Conservation (phyloP, 805 yeast genomes). For the Huiozyma naganishii region DNA sequence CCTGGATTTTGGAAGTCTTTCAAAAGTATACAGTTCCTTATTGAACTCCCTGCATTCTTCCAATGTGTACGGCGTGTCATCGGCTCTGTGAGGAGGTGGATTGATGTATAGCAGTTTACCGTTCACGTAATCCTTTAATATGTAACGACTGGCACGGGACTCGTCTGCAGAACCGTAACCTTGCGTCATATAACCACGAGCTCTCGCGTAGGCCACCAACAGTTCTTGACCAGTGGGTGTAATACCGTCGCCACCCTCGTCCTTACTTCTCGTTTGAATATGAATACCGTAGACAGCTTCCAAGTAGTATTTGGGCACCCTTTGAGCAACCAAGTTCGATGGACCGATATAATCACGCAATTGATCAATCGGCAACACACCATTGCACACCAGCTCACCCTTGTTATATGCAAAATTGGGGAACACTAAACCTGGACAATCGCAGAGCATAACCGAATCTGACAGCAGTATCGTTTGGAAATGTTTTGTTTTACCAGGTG, state of each 20-base stretch:
- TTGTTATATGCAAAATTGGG: conserved; percentile 95
- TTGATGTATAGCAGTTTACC: conserved; percentile 77
- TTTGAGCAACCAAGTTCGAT: conserved; percentile 66
- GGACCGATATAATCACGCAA: conserved; percentile 89
- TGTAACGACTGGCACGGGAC: conserved; percentile 84
- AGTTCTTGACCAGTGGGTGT: conserved; percentile 83
- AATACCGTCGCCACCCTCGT: conserved; percentile 79
- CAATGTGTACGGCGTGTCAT: conserved; percentile 39
- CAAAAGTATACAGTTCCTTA: conserved; percentile 56
- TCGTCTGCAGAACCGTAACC: conserved; percentile 96
- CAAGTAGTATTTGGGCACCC: conserved; percentile 78
- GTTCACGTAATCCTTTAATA: conserved; percentile 87
- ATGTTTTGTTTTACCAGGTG: conserved; percentile 98
- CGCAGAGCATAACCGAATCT: conserved; percentile 77
- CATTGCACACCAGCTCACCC: conserved; percentile 94
- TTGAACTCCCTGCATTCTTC: conserved; percentile 61
- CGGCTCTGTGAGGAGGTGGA: conserved; percentile 73
- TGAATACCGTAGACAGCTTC: conserved; percentile 93
- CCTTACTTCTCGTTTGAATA: conserved; percentile 59
- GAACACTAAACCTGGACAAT: conserved; percentile 98
- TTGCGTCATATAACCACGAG: conserved; percentile 95
- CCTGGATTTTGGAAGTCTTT: conserved; percentile 60
- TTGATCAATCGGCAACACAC: conserved; percentile 98
- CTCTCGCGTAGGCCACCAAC: conserved; percentile 84
- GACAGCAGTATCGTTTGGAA: conserved; percentile 90